Conservation (phyloP, 441 rosid species). For the Gossypium laxum region DNA sequence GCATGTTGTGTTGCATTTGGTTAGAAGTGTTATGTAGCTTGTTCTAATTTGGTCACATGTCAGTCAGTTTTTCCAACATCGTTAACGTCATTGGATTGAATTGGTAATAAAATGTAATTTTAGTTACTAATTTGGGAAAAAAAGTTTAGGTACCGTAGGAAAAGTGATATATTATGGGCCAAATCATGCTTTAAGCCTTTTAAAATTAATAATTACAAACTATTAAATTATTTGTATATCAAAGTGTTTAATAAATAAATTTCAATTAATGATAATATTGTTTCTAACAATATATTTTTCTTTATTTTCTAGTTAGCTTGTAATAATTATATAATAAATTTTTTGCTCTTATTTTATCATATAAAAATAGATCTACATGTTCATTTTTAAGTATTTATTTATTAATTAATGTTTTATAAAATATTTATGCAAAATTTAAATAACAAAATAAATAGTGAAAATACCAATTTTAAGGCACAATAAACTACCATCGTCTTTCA, state of each 20-base stretch:
- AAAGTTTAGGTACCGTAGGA: background rate
- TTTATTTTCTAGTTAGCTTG: background rate
- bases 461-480: background rate
- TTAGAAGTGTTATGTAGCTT: background rate
- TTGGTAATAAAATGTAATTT: background rate
- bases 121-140: background rate
- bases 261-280: background rate
- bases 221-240: background rate
- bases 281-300: background rate
- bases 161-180: background rate
- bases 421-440: background rate
- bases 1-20: background rate
- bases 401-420: background rate
- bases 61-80: background rate
- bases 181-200: background rate
- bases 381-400: background rate
- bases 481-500: background rate
- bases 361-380: background rate
- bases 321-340: too few species aligned
- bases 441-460: background rate
- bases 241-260: too few species aligned
- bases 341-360: background rate
- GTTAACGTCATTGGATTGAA: background rate
- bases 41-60: background rate
- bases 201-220: background rate